A percentile compares a stretch with the other conserved stretches of the same genome.
phyloP scores from a whole-genome alignment of 164 flowering plant genomes.

The Protea cynaroides region DNA sequence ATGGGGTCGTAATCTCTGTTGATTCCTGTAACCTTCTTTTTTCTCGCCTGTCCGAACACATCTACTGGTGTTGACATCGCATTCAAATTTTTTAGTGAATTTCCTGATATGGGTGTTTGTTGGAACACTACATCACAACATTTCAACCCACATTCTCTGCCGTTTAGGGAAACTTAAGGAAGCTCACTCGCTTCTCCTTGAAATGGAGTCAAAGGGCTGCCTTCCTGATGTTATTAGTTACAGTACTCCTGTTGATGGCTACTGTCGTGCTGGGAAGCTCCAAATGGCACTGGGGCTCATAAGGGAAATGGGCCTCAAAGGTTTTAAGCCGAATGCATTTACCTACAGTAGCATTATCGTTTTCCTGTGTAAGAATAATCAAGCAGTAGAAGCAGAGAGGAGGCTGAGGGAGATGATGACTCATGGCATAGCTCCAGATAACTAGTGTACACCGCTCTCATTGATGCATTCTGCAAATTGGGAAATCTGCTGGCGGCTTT shows the following conservation, averaged over 20 bases:
- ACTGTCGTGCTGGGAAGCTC: conserved; percentile 42
- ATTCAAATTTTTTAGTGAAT: conserved; percentile 15
- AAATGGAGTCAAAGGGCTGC: conserved; percentile 25
- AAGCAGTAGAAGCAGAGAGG: conserved; percentile 39
- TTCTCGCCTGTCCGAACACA: conserved; percentile 4
- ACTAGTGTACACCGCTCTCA: conserved; percentile 41
- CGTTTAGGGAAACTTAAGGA: conserved; percentile 18
- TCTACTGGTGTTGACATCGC: conserved; percentile 10
- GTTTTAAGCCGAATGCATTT: conserved; percentile 40
- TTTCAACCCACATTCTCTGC: conserved; percentile 20
- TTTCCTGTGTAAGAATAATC: conserved; percentile 24
- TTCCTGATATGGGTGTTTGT: conserved; percentile 21
- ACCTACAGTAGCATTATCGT: conserved; percentile 46
- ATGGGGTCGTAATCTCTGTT: conserved; percentile 26
- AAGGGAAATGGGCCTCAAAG: conserved; percentile 31
- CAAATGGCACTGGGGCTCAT: conserved; percentile 37
- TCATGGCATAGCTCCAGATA: conserved; percentile 37
- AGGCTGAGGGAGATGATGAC: conserved; percentile 47
- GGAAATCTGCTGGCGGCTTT: conserved; percentile 42
- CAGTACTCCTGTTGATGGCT: conserved; percentile 39
- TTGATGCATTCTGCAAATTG: conserved; percentile 41
- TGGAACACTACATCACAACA: conserved; percentile 28
- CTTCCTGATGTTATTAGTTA: conserved; percentile 27
- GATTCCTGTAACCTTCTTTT: conserved; percentile 28
- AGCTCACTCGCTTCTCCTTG: conserved; percentile 10